These are phyloP conservation scores for Rhypophila decipiens DNA, from an alignment of 495 filamentous ascomycete genomes.

Conservation along the genomic window DNA sequence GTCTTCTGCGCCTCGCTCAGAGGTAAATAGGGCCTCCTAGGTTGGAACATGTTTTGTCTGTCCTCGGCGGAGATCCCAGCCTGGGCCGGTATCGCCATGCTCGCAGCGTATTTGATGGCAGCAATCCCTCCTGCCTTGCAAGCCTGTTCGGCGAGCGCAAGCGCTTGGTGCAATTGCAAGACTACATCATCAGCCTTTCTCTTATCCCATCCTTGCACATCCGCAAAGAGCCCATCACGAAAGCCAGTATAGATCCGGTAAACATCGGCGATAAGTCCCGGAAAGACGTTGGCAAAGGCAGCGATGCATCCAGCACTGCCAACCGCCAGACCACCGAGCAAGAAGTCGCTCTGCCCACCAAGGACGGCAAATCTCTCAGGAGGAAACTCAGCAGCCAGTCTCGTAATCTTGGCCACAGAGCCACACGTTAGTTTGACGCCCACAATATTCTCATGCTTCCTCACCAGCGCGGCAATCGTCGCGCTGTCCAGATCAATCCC, in stretches of 20 bases:
- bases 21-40: conserved; percentile 53
- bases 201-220: conserved; percentile 41
- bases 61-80: conserved; percentile 52
- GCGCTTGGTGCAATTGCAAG: conserved; percentile 47
- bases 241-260: conserved; percentile 41
- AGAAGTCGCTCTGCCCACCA: conserved; percentile 65
- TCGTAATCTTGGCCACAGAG: conserved; percentile 55
- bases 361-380: conserved; percentile 55
- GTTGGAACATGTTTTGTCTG: conserved; percentile 49
- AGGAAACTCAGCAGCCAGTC: conserved; percentile 46
- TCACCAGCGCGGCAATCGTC: conserved; percentile 48
- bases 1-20: conserved; percentile 42
- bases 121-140: conserved; percentile 54
- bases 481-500: conserved; percentile 63
- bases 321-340: conserved; percentile 54
- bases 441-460: conserved; percentile 38
- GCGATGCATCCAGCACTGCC: conserved; percentile 60
- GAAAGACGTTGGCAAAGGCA: conserved; percentile 63
- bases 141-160: conserved; percentile 45
- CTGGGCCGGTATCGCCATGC: conserved; percentile 45
- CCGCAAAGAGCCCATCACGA: too few relatives aligned
- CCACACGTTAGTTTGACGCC: conserved; percentile 68
- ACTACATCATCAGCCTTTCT: conserved; percentile 50
- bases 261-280: conserved; percentile 45
- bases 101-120: conserved; percentile 58